Percentiles rank a stretch among this genome's conserved stretches.
These are phyloP conservation scores for Solioccasus polychromus DNA, from an alignment of 768 basidiomycete genomes.

Conservation along the genomic window DNA sequence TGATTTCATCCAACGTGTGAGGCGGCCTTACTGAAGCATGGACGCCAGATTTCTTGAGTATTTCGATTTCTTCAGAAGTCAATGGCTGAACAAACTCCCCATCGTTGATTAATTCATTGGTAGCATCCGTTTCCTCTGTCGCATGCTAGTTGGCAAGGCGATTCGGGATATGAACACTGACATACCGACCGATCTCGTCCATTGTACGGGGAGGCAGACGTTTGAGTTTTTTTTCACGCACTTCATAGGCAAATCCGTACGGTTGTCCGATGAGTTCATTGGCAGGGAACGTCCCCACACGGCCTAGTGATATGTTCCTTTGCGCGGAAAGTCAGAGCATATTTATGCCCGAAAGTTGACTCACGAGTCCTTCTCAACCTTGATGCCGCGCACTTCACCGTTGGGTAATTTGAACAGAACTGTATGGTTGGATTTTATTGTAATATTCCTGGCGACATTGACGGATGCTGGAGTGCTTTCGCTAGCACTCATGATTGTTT, in stretches of 20 bases:
- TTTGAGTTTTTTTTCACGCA: constrained; percentile 66
- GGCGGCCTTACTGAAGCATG: constrained; percentile 61
- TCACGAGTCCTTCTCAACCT: constrained; percentile 70
- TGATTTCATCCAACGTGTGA: constrained; percentile 1
- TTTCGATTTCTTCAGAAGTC: constrained; percentile 79
- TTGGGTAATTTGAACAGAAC: constrained; percentile 79
- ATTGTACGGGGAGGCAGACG: constrained; percentile 59
- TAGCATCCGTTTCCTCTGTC: constrained; percentile 93
- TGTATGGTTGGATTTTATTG: constrained; percentile 68
- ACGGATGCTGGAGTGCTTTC: constrained; percentile 6
- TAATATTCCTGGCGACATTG: constrained; percentile 18
- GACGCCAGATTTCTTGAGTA: constrained; percentile 76
- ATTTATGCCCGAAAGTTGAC: constrained; percentile 24
- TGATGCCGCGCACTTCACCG: constrained; percentile 72
- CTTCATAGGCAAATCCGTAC: constrained; percentile 89
- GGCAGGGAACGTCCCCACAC: constrained; percentile 79
- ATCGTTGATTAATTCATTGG: constrained; percentile 94
- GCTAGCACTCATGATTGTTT: constrained; percentile 14
- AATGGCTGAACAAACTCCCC: constrained; percentile 81
- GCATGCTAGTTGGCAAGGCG: constrained; percentile 1
- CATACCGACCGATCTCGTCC: constrained; percentile 70
- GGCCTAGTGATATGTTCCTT: constrained; percentile 75
- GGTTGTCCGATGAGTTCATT: constrained; percentile 78
- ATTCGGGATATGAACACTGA: constrained; percentile 1
- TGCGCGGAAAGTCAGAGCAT: constrained; percentile 2